phyloP scores from a whole-genome alignment of 2,329 filamentous ascomycete species.

The Elsinoe arachidis region DNA sequence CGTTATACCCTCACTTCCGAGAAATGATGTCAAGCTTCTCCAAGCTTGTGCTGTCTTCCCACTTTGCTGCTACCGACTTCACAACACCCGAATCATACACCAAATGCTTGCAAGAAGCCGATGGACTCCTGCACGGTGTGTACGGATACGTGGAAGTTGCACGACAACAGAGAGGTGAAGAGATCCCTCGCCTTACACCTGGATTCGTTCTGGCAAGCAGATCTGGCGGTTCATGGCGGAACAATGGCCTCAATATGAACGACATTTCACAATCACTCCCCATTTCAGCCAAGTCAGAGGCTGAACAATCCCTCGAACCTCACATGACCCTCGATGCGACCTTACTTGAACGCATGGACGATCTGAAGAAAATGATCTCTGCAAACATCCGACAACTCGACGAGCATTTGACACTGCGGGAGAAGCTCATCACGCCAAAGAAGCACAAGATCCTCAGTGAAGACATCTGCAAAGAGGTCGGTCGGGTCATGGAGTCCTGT shows the following conservation, averaged over 20 bases:
- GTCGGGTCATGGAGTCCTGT: slow-evolving; percentile 78
- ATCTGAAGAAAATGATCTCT: slow-evolving; percentile 76
- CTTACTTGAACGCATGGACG: slow-evolving; percentile 74
- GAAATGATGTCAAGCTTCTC: slow-evolving; percentile 99
- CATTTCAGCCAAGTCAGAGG: slow-evolving; percentile 79
- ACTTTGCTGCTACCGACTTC: slow-evolving; percentile 94
- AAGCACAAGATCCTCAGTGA: slow-evolving; percentile 75
- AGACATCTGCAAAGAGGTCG: slow-evolving; percentile 67
- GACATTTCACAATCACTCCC: slow-evolving; percentile 56
- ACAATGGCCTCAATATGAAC: slow-evolving; percentile 53
- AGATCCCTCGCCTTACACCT: slow-evolving; percentile 84
- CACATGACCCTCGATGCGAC: slow-evolving; percentile 65
- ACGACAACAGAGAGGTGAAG: slow-evolving; percentile 82
- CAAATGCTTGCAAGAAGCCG: slow-evolving; percentile 95
- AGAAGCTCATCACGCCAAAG: slow-evolving; percentile 72
- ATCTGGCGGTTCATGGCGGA: slow-evolving; percentile 79
- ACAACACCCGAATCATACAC: slow-evolving; percentile 87
- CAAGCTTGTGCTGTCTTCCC: slow-evolving; percentile 95
- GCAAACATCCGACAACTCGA: slow-evolving; percentile 80
- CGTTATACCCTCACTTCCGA: slow-evolving; percentile 89
- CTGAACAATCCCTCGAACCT: slow-evolving; percentile 64
- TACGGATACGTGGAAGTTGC: slow-evolving; percentile 96
- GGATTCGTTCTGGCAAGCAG: slow-evolving; percentile 85
- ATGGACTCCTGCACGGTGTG: slow-evolving; percentile 86
- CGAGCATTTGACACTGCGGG: slow-evolving; percentile 66